phyloP scores from a whole-genome alignment of 257 asterid genomes.

The Primulina eburnea region DNA sequence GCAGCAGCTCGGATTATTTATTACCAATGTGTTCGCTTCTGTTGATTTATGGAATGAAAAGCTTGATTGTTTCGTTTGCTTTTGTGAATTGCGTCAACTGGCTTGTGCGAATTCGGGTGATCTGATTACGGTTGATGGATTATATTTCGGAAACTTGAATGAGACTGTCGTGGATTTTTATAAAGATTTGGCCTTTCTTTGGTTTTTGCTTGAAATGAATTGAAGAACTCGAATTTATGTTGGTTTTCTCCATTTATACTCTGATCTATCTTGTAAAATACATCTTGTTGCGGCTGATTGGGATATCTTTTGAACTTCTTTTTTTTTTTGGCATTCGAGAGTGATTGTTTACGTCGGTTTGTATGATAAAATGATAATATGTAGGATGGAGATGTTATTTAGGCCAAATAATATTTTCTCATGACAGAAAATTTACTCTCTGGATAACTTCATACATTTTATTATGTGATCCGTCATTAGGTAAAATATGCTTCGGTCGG shows the following conservation, averaged over 20 bases:
- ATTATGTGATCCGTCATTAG: neutral
- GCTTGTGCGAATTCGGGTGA: constrained; percentile 20
- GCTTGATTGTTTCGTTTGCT: constrained; percentile 16
- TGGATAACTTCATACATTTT: neutral
- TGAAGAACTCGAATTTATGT: neutral
- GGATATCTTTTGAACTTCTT: neutral
- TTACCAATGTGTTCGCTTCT: neutral
- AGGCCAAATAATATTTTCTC: too few relatives aligned
- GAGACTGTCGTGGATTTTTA: constrained; percentile 1
- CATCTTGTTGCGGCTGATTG: neutral
- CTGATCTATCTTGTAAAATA: neutral
- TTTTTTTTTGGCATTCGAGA: neutral
- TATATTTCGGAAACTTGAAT: neutral
- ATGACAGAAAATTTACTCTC: neutral
- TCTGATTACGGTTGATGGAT: neutral
- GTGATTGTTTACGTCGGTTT: neutral
- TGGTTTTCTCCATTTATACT: neutral
- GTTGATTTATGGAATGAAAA: constrained; percentile 13
- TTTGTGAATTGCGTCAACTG: constrained; percentile 1
- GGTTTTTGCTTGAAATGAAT: neutral
- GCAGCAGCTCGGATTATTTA: constrained; percentile 24
- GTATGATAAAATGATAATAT: neutral
- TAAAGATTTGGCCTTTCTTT: neutral
- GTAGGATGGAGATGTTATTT: neutral
- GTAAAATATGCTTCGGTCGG: neutral